Evolutionary conservation across 2,329 filamentous ascomycete species (phyloP).

Genomic region (Botryotinia convoluta): DNA sequence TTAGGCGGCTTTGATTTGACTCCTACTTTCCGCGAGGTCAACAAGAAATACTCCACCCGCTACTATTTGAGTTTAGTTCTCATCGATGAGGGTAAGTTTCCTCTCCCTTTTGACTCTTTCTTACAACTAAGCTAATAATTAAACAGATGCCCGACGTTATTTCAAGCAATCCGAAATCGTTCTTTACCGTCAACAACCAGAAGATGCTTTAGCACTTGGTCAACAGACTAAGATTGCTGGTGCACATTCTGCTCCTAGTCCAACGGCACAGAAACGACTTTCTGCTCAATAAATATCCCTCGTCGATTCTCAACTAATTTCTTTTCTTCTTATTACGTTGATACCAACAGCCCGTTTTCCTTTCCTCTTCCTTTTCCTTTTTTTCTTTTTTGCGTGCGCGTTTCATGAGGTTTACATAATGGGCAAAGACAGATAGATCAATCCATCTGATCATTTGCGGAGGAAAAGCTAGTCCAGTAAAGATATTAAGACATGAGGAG

Average conservation of each 20-base stretch:
- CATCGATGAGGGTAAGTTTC: constrained; percentile 76
- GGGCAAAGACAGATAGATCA: not conserved
- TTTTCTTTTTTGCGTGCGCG: not conserved
- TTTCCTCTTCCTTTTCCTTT: not conserved
- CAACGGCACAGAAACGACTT: constrained; percentile 23
- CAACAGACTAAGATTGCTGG: constrained; percentile 40
- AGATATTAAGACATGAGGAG: constrained; percentile 8
- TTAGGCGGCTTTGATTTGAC: constrained; percentile 96
- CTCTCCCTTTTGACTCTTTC: constrained; percentile 10
- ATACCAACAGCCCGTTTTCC: constrained; percentile 13
- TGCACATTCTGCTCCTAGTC: constrained; percentile 34
- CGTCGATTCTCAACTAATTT: not conserved
- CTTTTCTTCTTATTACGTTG: constrained; percentile 1
- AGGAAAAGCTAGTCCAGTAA: not conserved
- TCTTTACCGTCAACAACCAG: constrained; percentile 78
- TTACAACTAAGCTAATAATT: constrained; percentile 2
- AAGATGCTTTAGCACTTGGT: constrained; percentile 43
- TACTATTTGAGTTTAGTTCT: constrained; percentile 96
- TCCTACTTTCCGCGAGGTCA: constrained; percentile 97
- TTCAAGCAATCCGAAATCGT: constrained; percentile 99
- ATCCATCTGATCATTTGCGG: constrained; percentile 3
- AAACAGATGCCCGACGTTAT: constrained; percentile 83
- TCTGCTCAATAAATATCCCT: constrained; percentile 6
- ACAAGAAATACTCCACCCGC: constrained; percentile 98
- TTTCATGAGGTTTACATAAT: not conserved